These are phyloP conservation scores for Macadamia integrifolia DNA, from an alignment of 164 flowering plant species.

Conservation along the genomic window DNA sequence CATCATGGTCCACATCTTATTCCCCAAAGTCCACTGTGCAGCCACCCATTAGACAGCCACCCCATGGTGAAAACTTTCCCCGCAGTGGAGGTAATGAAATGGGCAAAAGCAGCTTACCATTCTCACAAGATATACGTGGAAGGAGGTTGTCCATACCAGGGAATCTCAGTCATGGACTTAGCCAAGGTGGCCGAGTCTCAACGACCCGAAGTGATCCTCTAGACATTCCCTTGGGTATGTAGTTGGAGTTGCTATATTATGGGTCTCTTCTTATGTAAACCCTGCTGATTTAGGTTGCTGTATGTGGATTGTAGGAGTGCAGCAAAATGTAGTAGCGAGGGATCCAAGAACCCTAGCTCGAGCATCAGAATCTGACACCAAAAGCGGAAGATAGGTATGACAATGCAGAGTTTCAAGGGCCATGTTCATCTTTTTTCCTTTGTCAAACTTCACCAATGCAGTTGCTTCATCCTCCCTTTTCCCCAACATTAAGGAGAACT, in stretches of 20 bases:
- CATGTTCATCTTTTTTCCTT: slow-evolving; percentile 4
- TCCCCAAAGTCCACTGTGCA: slow-evolving; percentile 38
- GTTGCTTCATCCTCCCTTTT: neutral
- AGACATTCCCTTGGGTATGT: slow-evolving; percentile 5
- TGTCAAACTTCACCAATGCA: neutral
- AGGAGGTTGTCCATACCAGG: slow-evolving; percentile 30
- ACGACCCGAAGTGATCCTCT: slow-evolving; percentile 20
- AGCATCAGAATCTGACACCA: slow-evolving; percentile 27
- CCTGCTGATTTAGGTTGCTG: neutral
- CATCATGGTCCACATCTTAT: slow-evolving; percentile 86
- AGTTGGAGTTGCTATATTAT: neutral
- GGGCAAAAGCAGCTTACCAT: slow-evolving; percentile 21
- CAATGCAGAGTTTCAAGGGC: neutral
- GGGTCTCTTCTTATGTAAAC: neutral
- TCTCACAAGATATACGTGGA: slow-evolving; percentile 34
- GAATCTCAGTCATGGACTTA: slow-evolving; percentile 30
- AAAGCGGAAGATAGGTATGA: slow-evolving; percentile 38
- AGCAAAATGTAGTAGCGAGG: slow-evolving; percentile 23
- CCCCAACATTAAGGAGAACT: neutral
- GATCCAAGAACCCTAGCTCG: slow-evolving; percentile 28
- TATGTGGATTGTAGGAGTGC: slow-evolving; percentile 26
- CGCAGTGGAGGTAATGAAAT: slow-evolving; percentile 37
- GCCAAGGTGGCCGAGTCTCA: slow-evolving; percentile 31
- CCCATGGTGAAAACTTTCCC: slow-evolving; percentile 25
- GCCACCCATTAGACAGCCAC: slow-evolving; percentile 16